Percentiles rank a stretch among this genome's conserved stretches.
These are phyloP conservation scores for Cyclotella cryptica DNA, from an alignment of 108 stramenopile species.

Conservation along the genomic window DNA sequence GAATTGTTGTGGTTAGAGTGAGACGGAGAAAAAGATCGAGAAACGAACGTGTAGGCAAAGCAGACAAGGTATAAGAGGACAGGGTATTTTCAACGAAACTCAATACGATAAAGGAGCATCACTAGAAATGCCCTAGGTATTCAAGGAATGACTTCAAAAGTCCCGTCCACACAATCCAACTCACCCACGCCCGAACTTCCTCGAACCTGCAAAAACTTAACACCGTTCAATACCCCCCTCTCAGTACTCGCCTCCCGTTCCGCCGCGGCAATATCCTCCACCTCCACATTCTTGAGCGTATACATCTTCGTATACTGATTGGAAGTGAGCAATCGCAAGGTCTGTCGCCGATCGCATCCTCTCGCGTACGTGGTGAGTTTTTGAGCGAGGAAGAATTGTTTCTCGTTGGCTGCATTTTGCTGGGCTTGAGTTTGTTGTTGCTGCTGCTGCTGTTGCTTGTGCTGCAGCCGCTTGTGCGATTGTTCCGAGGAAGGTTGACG, in stretches of 20 bases:
- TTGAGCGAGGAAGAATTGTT: slow-evolving; percentile 10
- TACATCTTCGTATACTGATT: slow-evolving; percentile 35
- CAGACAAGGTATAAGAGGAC: not conserved
- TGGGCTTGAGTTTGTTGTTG: slow-evolving; percentile 11
- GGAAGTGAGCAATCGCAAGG: slow-evolving; percentile 24
- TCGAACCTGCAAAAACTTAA: slow-evolving; percentile 48
- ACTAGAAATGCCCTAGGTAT: no score
- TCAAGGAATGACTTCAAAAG: no score
- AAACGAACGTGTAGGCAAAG: not conserved
- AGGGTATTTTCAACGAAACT: no score
- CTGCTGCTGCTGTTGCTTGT: not conserved
- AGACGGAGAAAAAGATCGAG: not conserved
- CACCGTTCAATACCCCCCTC: slow-evolving; percentile 62
- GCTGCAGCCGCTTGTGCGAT: no score
- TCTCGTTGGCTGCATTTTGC: not conserved
- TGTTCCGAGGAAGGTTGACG: no score
- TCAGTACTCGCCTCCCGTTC: slow-evolving; percentile 64
- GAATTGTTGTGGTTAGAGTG: not conserved
- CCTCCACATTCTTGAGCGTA: slow-evolving; percentile 19
- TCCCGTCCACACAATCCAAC: slow-evolving; percentile 7
- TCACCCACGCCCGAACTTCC: slow-evolving; percentile 1
- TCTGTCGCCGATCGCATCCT: slow-evolving; percentile 43
- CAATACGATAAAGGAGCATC: no score
- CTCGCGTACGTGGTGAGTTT: slow-evolving; percentile 38
- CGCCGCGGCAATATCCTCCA: slow-evolving; percentile 60